Evolutionary conservation across 352 stramenopile genomes (phyloP).

Genomic region (Globisporangium polare): DNA sequence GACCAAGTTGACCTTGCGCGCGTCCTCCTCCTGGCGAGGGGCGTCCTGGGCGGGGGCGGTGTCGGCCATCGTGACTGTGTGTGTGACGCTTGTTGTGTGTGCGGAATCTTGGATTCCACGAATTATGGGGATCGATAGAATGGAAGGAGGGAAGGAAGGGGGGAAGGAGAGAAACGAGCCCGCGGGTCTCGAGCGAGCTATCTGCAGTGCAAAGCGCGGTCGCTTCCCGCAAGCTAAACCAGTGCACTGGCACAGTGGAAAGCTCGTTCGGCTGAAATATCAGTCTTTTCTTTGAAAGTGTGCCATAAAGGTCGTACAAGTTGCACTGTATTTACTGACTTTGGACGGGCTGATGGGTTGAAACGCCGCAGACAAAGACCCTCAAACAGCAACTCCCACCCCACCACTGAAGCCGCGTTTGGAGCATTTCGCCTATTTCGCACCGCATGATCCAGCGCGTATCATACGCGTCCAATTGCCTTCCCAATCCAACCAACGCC

Average conservation of each 20-base stretch:
- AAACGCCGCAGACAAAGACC: neutral
- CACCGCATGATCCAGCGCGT: neutral
- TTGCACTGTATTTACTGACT: neutral
- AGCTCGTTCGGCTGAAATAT: too few species aligned
- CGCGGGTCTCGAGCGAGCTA: neutral
- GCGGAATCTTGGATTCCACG: conserved; percentile 3
- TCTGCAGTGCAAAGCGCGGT: neutral
- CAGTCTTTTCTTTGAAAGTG: neutral
- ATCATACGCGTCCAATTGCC: neutral
- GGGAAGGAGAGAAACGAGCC: conserved; percentile 2
- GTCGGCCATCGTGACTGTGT: conserved; percentile 55
- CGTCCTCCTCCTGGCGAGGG: conserved; percentile 64
- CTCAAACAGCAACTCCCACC: neutral
- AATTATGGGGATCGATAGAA: conserved; percentile 3
- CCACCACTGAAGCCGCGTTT: neutral
- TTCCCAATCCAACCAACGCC: neutral
- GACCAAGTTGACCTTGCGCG: conserved; percentile 81
- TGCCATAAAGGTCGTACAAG: too few species aligned
- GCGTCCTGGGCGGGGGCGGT: conserved; percentile 34
- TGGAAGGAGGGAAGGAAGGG: neutral
- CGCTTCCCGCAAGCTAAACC: neutral
- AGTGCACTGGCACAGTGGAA: neutral
- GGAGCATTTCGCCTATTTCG: neutral
- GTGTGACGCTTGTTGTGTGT: neutral
- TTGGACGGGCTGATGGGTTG: neutral